Evolutionary conservation across 768 basidiomycete genomes (phyloP).

Genomic region (Cyclocybe aegerita): DNA sequence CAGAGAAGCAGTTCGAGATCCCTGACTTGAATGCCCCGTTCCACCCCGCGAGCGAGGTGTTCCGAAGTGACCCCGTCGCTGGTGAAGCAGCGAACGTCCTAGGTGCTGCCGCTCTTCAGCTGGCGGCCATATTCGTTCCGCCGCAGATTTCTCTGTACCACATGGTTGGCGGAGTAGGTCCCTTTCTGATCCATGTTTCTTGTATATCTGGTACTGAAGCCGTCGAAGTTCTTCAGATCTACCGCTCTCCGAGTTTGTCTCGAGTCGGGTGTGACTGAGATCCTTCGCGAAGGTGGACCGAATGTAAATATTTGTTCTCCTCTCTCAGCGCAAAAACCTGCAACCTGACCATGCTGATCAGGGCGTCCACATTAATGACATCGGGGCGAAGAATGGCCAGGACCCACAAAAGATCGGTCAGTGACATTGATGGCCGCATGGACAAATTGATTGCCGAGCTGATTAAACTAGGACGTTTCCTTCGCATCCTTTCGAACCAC

Average conservation of each 20-base stretch:
- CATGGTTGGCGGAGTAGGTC: slow-evolving; percentile 22
- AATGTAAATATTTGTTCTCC: slow-evolving; percentile 12
- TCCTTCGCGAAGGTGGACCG: slow-evolving; percentile 29
- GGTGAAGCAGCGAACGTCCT: slow-evolving; percentile 27
- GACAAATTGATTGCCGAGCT: neutral
- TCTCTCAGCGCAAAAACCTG: neutral
- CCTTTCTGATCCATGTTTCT: slow-evolving; percentile 2
- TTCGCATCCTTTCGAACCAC: slow-evolving; percentile 32
- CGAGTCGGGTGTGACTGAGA: slow-evolving; percentile 20
- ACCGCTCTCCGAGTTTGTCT: slow-evolving; percentile 23
- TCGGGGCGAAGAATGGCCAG: slow-evolving; percentile 28
- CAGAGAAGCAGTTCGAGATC: slow-evolving; percentile 12
- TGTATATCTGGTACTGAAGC: slow-evolving; percentile 7
- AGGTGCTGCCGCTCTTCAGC: slow-evolving; percentile 32
- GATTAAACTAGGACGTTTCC: slow-evolving; percentile 18
- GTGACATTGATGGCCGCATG: neutral
- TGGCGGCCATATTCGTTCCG: slow-evolving; percentile 26
- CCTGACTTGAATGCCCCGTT: slow-evolving; percentile 27
- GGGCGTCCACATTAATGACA: slow-evolving; percentile 37
- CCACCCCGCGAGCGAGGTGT: slow-evolving; percentile 24
- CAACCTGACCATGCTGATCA: slow-evolving; percentile 3
- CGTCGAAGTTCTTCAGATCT: slow-evolving; percentile 19
- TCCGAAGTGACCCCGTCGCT: slow-evolving; percentile 25
- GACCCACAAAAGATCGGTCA: slow-evolving; percentile 35
- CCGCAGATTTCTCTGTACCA: slow-evolving; percentile 21